Evolutionary conservation across 2,329 filamentous ascomycete genomes (phyloP), one percentile per base, ranked within the genome.

Genomic region (Aureobasidium subglaciale): DNA sequence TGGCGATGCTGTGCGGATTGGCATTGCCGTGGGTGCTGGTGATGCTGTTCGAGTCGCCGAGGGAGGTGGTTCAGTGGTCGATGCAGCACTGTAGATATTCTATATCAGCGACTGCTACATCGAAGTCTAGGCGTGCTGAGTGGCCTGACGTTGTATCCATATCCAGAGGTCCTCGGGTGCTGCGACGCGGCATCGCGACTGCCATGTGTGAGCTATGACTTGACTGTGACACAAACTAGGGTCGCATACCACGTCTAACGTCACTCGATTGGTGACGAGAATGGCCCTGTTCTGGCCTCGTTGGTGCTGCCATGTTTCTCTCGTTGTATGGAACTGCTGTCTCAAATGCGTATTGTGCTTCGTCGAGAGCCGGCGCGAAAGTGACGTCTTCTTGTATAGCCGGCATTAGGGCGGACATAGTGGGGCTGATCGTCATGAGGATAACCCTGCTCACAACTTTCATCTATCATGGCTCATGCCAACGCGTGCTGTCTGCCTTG

Each of bases 141-240:
- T 16, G 40, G 22, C 24, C 37, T 20, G 70, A 83, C 71, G 78
- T 92, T 87, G 92, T 86, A 60, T 85, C 82, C 59, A 76, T 73
- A 64, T 93, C 89, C 18, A 95, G 75, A 4, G 90, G 90, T 1
- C 88, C 89, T 69, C 84, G 88, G 4, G 89, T 93, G 41, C 85
- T 80, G 38, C 85, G 83, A 49, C 86, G 77, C 8, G 85, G 80
- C 41, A 84, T 73, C n/a, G 79, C 72, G 42, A 79, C 80, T 82
- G 9, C 2, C 1, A 4, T 38, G 46, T 18, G 25, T 55, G 25
- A 52, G 58, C 18, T 45, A 9, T 16, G 24, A 22, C 13, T 42
- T n/a, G 29, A 3, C 6, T 11, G 11, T n/a, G 6, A 15, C 8
- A 2, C 4, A 27, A 1, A 35, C 8, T 15, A 34, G 9, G 15